Evolutionary conservation across 495 filamentous ascomycete species (phyloP), one percentile per base, ranked within the genome.

Genomic region (Terfezia claveryi): DNA sequence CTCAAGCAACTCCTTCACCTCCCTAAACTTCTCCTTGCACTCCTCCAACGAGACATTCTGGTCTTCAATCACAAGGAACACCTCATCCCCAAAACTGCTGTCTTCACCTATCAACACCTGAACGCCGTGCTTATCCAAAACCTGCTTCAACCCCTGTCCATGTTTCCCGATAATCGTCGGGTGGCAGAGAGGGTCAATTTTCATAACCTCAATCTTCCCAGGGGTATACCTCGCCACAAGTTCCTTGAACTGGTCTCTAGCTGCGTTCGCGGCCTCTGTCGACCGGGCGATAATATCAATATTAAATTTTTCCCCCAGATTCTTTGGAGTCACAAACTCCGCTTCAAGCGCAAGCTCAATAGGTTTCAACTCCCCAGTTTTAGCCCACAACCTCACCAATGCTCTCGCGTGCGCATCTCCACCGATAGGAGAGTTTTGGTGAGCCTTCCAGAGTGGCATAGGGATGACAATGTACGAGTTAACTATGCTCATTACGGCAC

Each of bases 401-500:
- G 87, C 82, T 55, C 81, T 80, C 6, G 87, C 87, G 63, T 96
- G 88, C 32, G 72, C 73, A 44, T 82, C 74, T 8, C 82, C 74
- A 36, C 82, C 82, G 37, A 75, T 71, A 23, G 80, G 77, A n/a
- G 83, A 80, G 59, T 79, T 81, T 17, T 74, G 74, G 58, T 92
- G 80, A 64, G 84, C 80, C 36, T 77, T 77, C 23, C 84, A 76
- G 59, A 92, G 73, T 2, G 62, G 94, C 86, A 57, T 88, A 76
- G 62, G 74, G 81, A 23, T 74, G 70, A 78, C 79, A 53, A 86
- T 80, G 80, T 94, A 89, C 60, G 76, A 77, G 50, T 80, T 79
- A 17, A 87, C 86, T 23, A 94, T 73, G 56, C 87, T 81, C 72
- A 85, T 82, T 11, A 85, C 80, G 62, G 79, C 83, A 61, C 88